Conservation (phyloP, 2,329 filamentous ascomycete genomes). For the Paracoccidioides lutzii region DNA sequence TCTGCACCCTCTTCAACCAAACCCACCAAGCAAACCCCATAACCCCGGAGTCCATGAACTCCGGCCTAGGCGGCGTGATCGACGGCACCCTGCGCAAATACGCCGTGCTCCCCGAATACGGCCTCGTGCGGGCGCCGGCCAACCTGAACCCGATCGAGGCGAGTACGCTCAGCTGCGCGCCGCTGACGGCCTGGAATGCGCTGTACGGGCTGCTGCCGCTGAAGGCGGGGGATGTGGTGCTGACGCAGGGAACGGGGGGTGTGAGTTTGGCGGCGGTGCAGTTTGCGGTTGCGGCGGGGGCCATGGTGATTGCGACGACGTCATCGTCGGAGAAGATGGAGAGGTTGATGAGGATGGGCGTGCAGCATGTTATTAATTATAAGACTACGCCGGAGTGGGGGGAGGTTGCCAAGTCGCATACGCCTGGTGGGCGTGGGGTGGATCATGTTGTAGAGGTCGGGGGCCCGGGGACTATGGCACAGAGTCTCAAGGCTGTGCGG, state of each 20-base stretch:
- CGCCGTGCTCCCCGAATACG: slow-evolving; percentile 53
- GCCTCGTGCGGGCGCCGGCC: slow-evolving; percentile 50
- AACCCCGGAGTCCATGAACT: slow-evolving; percentile 24
- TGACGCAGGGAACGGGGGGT: slow-evolving; percentile 50
- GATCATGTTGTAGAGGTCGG: slow-evolving; percentile 56
- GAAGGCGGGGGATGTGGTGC: slow-evolving; percentile 42
- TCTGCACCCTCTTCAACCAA: slow-evolving; percentile 47
- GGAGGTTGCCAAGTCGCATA: slow-evolving; percentile 39
- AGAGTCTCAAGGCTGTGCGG: slow-evolving; percentile 42
- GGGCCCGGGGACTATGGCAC: slow-evolving; percentile 46
- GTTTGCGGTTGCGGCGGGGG: slow-evolving; percentile 40
- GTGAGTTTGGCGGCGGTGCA: slow-evolving; percentile 30
- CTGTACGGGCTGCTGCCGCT: slow-evolving; percentile 44
- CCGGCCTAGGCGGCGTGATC: slow-evolving; percentile 54
- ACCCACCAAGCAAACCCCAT: slow-evolving; percentile 41
- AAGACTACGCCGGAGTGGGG: slow-evolving; percentile 47
- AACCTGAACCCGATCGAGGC: slow-evolving; percentile 43
- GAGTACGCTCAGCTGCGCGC: slow-evolving; percentile 48
- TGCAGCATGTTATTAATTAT: slow-evolving; percentile 50
- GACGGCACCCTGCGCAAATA: slow-evolving; percentile 58
- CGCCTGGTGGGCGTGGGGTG: slow-evolving; percentile 41
- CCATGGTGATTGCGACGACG: slow-evolving; percentile 46
- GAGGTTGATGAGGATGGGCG: slow-evolving; percentile 43
- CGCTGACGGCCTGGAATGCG: slow-evolving; percentile 53
- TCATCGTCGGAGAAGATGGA: slow-evolving; percentile 43